Evolutionary conservation across 106 monocot genomes (phyloP).

Genomic region (Dendrobium officinale): DNA sequence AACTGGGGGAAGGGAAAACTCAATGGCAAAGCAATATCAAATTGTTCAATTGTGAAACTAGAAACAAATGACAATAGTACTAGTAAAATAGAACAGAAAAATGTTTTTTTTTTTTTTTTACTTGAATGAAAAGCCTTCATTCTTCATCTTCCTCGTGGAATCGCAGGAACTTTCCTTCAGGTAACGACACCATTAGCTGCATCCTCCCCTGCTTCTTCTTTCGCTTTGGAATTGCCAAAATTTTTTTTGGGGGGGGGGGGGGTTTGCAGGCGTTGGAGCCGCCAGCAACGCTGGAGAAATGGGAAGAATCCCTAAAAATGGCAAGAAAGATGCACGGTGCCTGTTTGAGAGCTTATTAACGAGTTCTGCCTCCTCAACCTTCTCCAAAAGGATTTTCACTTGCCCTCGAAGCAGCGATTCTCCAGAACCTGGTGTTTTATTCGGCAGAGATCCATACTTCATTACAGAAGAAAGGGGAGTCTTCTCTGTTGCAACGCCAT

Average conservation of each 20-base stretch:
- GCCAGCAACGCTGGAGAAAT: conserved; percentile 48
- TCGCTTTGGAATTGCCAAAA: not conserved
- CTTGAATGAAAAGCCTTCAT: conserved; percentile 4
- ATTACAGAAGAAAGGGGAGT: conserved; percentile 27
- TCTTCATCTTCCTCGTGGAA: conserved; percentile 63
- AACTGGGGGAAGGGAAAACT: too few species aligned
- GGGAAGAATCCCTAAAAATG: conserved; percentile 26
- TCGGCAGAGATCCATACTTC: conserved; percentile 15
- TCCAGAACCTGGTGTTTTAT: conserved; percentile 70
- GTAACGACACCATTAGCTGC: not conserved
- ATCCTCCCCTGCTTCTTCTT: not conserved
- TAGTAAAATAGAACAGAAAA: not conserved
- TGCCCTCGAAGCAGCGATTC: conserved; percentile 85
- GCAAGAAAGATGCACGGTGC: conserved; percentile 24
- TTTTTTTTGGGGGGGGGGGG: conserved; percentile 29
- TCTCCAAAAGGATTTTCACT: conserved; percentile 78
- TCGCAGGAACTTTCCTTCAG: conserved; percentile 78
- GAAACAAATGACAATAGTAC: not conserved
- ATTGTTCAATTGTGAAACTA: not conserved
- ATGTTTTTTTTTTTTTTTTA: not conserved
- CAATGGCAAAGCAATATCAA: not conserved
- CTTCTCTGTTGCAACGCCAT: conserved; percentile 56
- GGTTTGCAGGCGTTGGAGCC: conserved; percentile 82
- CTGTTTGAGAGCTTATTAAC: conserved; percentile 17
- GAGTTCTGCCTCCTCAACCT: conserved; percentile 76